Conservation (phyloP, 2,329 filamentous ascomycete species). For the Fragosphaeria purpurea region DNA sequence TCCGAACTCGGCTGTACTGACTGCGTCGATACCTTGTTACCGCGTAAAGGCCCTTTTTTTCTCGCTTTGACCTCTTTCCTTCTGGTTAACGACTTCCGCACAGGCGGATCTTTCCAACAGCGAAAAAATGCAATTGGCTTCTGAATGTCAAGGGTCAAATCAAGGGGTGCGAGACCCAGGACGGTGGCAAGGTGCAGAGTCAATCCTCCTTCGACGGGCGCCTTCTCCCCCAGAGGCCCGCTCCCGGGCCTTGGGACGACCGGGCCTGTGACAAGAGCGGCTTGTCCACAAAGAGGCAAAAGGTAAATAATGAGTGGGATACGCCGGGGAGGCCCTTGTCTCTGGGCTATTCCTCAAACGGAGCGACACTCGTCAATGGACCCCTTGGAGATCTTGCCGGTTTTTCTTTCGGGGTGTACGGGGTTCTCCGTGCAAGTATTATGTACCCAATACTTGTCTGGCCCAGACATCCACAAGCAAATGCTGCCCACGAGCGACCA, state of each 20-base stretch:
- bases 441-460: too few relatives aligned
- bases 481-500: too few relatives aligned
- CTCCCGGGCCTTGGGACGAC: slow-evolving; percentile 4
- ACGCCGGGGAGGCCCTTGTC: not conserved
- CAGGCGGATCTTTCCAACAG: not conserved
- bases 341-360: slow-evolving; percentile 5
- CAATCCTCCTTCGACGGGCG: too few relatives aligned
- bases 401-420: too few relatives aligned
- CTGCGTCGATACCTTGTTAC: too few relatives aligned
- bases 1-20: too few relatives aligned
- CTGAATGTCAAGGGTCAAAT: too few relatives aligned
- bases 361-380: slow-evolving; percentile 5
- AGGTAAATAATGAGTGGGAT: not conserved
- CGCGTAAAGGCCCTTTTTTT: too few relatives aligned
- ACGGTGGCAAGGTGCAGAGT: slow-evolving; percentile 3
- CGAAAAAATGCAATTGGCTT: not conserved
- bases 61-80: slow-evolving; percentile 1
- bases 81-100: not conserved
- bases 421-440: too few relatives aligned
- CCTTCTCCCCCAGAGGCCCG: not conserved
- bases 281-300: not conserved
- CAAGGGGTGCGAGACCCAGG: slow-evolving; percentile 5
- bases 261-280: not conserved
- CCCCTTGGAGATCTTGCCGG: not conserved
- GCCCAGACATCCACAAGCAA: too few relatives aligned